Conservation (phyloP, 768 basidiomycete species). For the Rhizopogon rudus region DNA sequence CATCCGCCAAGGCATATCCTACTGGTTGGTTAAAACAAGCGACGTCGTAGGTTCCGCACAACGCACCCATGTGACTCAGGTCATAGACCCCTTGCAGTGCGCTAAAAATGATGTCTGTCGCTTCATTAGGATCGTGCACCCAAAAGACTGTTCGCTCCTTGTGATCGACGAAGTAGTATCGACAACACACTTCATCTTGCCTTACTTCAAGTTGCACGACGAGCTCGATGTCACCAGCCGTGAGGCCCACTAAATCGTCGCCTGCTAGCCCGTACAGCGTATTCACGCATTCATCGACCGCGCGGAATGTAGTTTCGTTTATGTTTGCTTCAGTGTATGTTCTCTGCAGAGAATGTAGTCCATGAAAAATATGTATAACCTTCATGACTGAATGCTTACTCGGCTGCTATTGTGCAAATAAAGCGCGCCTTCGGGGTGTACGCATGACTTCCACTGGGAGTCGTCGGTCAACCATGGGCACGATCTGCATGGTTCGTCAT, state of each 20-base stretch:
- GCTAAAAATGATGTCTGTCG: slow-evolving; percentile 18
- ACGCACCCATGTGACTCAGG: slow-evolving; percentile 36
- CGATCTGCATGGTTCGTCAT: neutral
- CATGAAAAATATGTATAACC: neutral
- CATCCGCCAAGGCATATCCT: neutral
- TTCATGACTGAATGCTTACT: neutral
- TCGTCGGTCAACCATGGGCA: neutral
- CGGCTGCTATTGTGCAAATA: neutral
- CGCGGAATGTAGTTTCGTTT: neutral
- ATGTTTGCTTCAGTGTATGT: neutral
- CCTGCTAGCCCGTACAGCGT: neutral
- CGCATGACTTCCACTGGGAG: neutral
- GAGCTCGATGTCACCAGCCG: neutral
- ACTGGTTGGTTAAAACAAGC: neutral
- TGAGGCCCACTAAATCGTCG: neutral
- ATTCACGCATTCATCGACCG: neutral
- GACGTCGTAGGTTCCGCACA: neutral
- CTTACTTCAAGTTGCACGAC: neutral
- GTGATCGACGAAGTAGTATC: slow-evolving; percentile 47
- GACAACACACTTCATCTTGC: neutral
- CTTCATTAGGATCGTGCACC: slow-evolving; percentile 33
- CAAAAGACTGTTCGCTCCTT: slow-evolving; percentile 39
- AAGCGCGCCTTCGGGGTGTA: neutral
- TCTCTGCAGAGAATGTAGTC: neutral
- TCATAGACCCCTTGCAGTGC: slow-evolving; percentile 34